Evolutionary conservation across 192 early-diverging fungal species (phyloP), one percentile per base, ranked within the genome.

Genomic region (Entomortierella parvispora): DNA sequence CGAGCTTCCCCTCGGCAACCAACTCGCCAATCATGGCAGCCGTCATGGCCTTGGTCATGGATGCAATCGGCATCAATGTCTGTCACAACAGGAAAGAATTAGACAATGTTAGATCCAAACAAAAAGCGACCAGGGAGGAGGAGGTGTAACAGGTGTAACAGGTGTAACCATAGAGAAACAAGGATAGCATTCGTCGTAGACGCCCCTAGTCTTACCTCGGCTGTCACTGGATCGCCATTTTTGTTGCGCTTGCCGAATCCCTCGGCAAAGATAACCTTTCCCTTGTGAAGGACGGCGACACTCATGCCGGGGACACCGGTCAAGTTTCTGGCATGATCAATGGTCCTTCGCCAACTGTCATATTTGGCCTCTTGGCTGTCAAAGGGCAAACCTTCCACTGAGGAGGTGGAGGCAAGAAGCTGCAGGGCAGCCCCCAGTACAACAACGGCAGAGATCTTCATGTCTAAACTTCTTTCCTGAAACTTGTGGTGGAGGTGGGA

Each of bases 21-120:
- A 72, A 40, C 25, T 72, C 70, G 15, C 70, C 70, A 5, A 72
- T 63, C 15, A 61, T 45, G 11, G 70, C 50, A 14, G 70, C 61
- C 14, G 70, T 72, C 28, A 72, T 64, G 7, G 70, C 33, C 56
- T 72, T 72, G 42, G 70, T 59, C 37, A 74, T 23, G 3, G 70
- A 65, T 26, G 57, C 62, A 42, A 74, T 74, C 1, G 62, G 50
- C 31, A 46, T 65, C 32, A 60, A 20, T 6, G 70, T 40, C 37
- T 40, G 12, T 25, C 50, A 25, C 50, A 52, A 25, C 20, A 52
- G 26, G 22, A 20, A 26, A 52, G 26, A n/a, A 52, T 52, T n/a
- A n/a, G 50, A 25, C 22, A n/a, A 52, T 25, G 50, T 25, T 25
- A 52, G 50, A 52, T 52, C 15, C 26, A 52, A 52, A 28, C 50